Evolutionary conservation across 768 basidiomycete genomes (phyloP).

Genomic region (Lactifluus echinatus): DNA sequence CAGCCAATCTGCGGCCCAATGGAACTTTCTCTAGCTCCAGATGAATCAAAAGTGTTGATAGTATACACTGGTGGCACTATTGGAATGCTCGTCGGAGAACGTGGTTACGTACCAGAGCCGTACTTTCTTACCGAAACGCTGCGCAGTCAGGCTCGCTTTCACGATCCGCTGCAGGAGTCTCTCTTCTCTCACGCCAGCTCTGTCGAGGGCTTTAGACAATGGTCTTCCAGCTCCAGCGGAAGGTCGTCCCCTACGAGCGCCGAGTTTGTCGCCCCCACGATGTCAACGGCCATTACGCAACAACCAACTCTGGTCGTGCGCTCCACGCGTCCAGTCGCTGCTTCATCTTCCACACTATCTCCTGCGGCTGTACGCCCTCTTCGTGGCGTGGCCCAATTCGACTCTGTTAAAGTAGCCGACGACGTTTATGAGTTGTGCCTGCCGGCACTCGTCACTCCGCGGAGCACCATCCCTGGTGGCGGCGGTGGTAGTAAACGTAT

Average conservation of each 20-base stretch:
- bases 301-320: conserved; percentile 43
- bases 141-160: conserved; percentile 76
- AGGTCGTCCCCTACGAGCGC: conserved; percentile 32
- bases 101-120: conserved; percentile 79
- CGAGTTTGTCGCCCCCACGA: conserved; percentile 19
- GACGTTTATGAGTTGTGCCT: conserved; percentile 64
- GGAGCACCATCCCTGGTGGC: conserved; percentile 51
- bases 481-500: conserved; percentile 55
- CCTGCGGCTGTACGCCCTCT: conserved; percentile 21
- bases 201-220: conserved; percentile 70
- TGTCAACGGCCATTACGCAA: conserved; percentile 26
- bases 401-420: conserved; percentile 44
- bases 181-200: conserved; percentile 74
- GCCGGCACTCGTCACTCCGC: conserved; percentile 75
- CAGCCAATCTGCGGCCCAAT: conserved; percentile 22
- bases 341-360: conserved; percentile 27
- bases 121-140: conserved; percentile 82
- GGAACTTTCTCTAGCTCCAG: conserved; percentile 42
- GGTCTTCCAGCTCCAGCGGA: conserved; percentile 59
- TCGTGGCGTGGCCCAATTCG: conserved; percentile 24
- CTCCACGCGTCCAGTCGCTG: conserved; percentile 61
- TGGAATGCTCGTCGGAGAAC: conserved; percentile 72
- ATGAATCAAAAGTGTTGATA: conserved; percentile 76
- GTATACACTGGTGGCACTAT: conserved; percentile 91
- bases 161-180: conserved; percentile 84